Evolutionary conservation across 371 early-diverging fungal species (phyloP), one percentile per base, ranked within the genome.

Genomic region (Umbelopsis sp.): DNA sequence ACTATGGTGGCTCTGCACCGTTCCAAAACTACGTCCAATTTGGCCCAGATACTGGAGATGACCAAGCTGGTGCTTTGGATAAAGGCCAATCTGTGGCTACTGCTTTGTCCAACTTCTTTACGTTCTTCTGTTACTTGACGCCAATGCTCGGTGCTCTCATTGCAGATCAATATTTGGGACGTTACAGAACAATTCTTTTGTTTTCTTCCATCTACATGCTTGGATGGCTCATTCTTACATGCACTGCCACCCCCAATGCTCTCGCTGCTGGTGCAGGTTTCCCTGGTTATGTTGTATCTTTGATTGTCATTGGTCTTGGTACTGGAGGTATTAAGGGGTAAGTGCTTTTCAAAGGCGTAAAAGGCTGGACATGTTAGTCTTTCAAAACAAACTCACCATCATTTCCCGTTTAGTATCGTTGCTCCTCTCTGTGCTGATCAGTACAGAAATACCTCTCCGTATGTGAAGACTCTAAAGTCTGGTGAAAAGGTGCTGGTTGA

Each of bases 251-350:
- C 16, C 77, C 77, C 22, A 66, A 78, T 44, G 73, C 82, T 11
- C 75, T 90, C 53, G 83, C 75, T 50, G 74, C 74, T 32, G 76
- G 82, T 3, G 79, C 80, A 53, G 88, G 87, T 52, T 76, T 90
- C 41, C 85, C 91, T 2, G 87, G 91, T 3, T 87, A 93, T 50
- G 72, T 89, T 20, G 72, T 91, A 18, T 76, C 94, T 12, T 68
- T 91, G 50, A 51, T 80, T 45, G 76, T 80, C 29, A 76, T 80
- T 65, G 80, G 80, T 32, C 78, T 93, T 62, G 94, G 95, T 67
- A 93, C 96, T 5, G 97, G 97, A 50, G 94, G 96, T 66, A 96
- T 96, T 76, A 96, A 96, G 77, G 77, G 48, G 48, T 48, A 48
- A 48, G 6, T 48, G n/a, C 6, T 16, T 3, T 48, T 20, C 29